phyloP scores from a whole-genome alignment of 2,329 filamentous ascomycete species.

The Claviceps maximensis region DNA sequence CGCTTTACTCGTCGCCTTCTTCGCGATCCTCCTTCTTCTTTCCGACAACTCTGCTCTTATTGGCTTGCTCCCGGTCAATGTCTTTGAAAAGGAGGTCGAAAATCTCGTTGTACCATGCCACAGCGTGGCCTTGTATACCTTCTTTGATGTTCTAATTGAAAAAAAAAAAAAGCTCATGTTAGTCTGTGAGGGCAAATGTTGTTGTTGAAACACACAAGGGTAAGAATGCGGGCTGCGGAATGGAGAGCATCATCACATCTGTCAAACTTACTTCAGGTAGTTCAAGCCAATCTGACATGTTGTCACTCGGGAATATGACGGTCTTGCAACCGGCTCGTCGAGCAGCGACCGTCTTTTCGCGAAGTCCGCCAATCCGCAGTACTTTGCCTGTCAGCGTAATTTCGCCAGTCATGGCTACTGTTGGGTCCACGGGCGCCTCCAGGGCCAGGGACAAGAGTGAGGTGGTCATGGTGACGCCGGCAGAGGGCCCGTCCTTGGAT shows the following conservation, averaged over 20 bases:
- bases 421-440: constrained; percentile 64
- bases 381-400: constrained; percentile 96
- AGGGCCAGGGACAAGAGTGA: constrained; percentile 76
- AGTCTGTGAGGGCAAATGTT: neutral
- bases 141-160: constrained; percentile 82
- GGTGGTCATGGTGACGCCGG: constrained; percentile 97
- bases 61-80: constrained; percentile 60
- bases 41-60: constrained; percentile 53
- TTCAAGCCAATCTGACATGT: constrained; percentile 94
- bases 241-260: neutral
- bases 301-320: constrained; percentile 90
- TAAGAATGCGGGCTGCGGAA: no score
- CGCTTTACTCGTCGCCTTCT: constrained; percentile 21
- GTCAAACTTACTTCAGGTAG: constrained; percentile 68
- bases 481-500: constrained; percentile 83
- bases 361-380: constrained; percentile 78
- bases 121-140: constrained; percentile 81
- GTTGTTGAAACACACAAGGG: neutral
- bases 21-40: constrained; percentile 33
- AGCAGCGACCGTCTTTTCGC: constrained; percentile 96
- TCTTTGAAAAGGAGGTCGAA: constrained; percentile 83
- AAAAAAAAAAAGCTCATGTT: neutral
- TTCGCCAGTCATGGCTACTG: constrained; percentile 95
- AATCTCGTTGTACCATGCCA: constrained; percentile 87
- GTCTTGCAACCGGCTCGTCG: constrained; percentile 82